Evolutionary conservation across 257 asterid species (phyloP), one percentile per base, ranked within the genome.

Genomic region (Gentiana dahurica): DNA sequence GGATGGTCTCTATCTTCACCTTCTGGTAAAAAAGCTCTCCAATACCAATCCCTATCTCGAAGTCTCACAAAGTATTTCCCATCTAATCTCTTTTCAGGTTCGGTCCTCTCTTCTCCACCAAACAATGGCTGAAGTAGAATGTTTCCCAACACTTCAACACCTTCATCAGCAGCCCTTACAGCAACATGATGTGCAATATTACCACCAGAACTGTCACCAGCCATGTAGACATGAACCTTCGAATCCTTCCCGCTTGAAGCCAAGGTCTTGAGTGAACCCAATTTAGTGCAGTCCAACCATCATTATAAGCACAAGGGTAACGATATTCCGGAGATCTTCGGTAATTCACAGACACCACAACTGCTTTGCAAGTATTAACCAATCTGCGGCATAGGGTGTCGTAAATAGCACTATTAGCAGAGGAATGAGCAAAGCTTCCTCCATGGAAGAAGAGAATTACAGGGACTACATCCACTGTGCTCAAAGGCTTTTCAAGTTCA

Each of bases 191-290:
- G 96, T 4, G 85, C 87, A 3, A 87, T 87, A 61, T 87, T 87
- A 3, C 96, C 96, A 6, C 96, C 94, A 3, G 96, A 84, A 63
- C 96, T 87, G 60, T 87, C 96, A 0, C 96, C 96, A 2, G 84
- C 85, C 34, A 87, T 36, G 34, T 78, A 87, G 0, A 78, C 8
- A 58, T 68, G 11, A 60, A 76, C 53, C 66, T 66, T 1, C 49
- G 57, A 12, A 65, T 75, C 13, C 37, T 51, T 45, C 82, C 82
- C 55, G 76, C 73, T 34, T 46, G 53, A 1, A 76, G 71, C 82
- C 82, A 76, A 1, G 64, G 45, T 51, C 74, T 66, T 0, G 82
- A 65, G 10, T 72, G 73, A 3, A 61, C 76, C 82, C 82, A 73
- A 34, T 73, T 69, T 4, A 76, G 76, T 49, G 82, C 74, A 3